Percentiles rank a stretch among this genome's conserved stretches.
Conservation (phyloP, 2,329 filamentous ascomycete genomes). For the Lasiodiplodia theobromae region DNA sequence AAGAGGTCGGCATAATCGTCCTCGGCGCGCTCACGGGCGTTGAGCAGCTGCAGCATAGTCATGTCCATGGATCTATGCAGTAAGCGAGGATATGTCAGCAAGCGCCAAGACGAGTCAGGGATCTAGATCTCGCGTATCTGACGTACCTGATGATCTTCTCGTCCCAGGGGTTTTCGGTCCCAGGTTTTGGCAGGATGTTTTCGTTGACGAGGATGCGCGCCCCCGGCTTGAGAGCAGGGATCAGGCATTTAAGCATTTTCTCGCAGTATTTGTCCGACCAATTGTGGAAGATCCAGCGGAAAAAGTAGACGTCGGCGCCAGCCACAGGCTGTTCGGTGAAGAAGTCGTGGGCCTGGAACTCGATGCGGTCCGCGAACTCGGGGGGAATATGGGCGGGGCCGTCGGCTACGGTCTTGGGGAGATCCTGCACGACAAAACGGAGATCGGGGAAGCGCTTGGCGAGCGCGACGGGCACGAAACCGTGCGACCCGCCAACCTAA, state of each 20-base stretch:
- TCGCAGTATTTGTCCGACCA: constrained; percentile 48
- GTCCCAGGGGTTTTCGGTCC: constrained; percentile 31
- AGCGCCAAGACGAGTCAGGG: neutral
- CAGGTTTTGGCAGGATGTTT: constrained; percentile 39
- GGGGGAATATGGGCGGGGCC: constrained; percentile 30
- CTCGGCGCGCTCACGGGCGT: constrained; percentile 30
- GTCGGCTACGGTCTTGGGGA: constrained; percentile 33
- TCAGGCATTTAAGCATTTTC: constrained; percentile 37
- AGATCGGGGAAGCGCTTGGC: constrained; percentile 27
- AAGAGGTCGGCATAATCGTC: constrained; percentile 31
- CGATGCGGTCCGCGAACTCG: constrained; percentile 32
- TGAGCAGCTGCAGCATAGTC: constrained; percentile 30
- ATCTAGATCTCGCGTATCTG: constrained; percentile 15
- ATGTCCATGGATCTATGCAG: constrained; percentile 30
- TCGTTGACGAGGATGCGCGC: constrained; percentile 33
- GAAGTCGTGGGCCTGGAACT: constrained; percentile 39
- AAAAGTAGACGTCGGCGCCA: constrained; percentile 46
- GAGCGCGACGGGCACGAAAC: constrained; percentile 32
- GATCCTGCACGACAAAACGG: constrained; percentile 34
- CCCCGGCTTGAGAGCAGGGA: constrained; percentile 32
- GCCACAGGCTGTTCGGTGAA: constrained; percentile 39
- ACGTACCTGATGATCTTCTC: constrained; percentile 31
- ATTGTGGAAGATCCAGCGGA: constrained; percentile 52
- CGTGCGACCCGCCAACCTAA: constrained; percentile 33
- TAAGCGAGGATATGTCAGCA: constrained; percentile 4